These are phyloP conservation scores for Sphenostylis stenocarpa DNA, from an alignment of 306 rosid genomes.

Conservation along the genomic window DNA sequence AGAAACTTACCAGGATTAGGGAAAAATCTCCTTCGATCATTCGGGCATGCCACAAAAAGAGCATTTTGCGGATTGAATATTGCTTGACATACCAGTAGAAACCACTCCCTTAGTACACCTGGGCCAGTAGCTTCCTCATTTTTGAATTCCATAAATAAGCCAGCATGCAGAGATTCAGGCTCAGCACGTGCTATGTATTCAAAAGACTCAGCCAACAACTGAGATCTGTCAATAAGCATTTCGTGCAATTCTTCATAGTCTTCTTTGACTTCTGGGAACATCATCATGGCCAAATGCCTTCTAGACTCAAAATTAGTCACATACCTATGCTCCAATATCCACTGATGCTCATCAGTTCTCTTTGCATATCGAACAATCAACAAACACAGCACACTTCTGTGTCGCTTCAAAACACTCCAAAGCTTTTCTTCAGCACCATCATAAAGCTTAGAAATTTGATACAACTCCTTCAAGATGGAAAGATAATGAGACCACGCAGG, in stretches of 20 bases:
- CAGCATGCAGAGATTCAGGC: slow-evolving; percentile 65
- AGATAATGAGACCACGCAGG: slow-evolving; percentile 84
- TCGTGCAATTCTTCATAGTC: slow-evolving; percentile 90
- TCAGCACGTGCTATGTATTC: slow-evolving; percentile 76
- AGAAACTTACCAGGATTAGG: slow-evolving; percentile 82
- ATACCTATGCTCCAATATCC: slow-evolving; percentile 74
- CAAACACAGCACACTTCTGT: slow-evolving; percentile 49
- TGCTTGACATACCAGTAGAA: slow-evolving; percentile 83
- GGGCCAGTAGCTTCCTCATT: slow-evolving; percentile 99
- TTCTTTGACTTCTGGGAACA: slow-evolving; percentile 90
- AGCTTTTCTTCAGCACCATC: slow-evolving; percentile 61
- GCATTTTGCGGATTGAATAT: slow-evolving; percentile 80
- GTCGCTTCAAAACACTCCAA: slow-evolving; percentile 50
- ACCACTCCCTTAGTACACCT: slow-evolving; percentile 96
- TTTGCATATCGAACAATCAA: slow-evolving; percentile 64
- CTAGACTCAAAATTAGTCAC: slow-evolving; percentile 77
- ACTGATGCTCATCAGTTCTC: slow-evolving; percentile 63
- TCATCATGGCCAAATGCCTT: slow-evolving; percentile 87
- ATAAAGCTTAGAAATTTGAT: slow-evolving; percentile 58
- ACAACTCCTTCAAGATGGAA: slow-evolving; percentile 69
- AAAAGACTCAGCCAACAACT: slow-evolving; percentile 77
- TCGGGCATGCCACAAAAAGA: slow-evolving; percentile 84
- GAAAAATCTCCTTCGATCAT: slow-evolving; percentile 72
- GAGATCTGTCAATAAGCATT: slow-evolving; percentile 97
- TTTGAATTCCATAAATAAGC: slow-evolving; percentile 89